Conservation (phyloP, 768 basidiomycete species). For the Calvatia gigantea region DNA sequence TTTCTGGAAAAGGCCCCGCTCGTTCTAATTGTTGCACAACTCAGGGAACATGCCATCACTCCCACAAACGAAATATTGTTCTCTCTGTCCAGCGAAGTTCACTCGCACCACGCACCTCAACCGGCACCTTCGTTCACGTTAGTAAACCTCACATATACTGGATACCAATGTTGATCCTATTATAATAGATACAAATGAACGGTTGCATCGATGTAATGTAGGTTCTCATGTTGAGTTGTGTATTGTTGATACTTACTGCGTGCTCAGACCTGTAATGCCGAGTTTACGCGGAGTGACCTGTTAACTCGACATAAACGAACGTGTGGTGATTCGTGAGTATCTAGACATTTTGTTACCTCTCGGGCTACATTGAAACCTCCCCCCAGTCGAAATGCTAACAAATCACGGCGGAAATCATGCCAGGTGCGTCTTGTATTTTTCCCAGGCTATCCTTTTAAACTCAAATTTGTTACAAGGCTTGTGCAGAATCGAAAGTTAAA, state of each 20-base stretch:
- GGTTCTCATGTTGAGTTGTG: slow-evolving; percentile 11
- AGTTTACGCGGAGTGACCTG: slow-evolving; percentile 73
- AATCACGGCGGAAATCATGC: slow-evolving; percentile 66
- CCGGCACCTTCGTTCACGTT: slow-evolving; percentile 70
- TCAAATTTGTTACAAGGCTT: slow-evolving; percentile 34
- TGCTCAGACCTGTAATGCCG: slow-evolving; percentile 56
- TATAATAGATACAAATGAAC: slow-evolving; percentile 60
- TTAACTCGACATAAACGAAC: slow-evolving; percentile 69
- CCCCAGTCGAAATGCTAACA: slow-evolving; percentile 40
- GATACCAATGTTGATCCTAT: slow-evolving; percentile 9
- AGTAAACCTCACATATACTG: slow-evolving; percentile 20
- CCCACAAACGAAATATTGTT: slow-evolving; percentile 71
- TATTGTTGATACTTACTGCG: slow-evolving; percentile 1
- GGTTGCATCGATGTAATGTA: slow-evolving; percentile 64
- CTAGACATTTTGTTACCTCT: slow-evolving; percentile 11
- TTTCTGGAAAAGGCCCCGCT: slow-evolving; percentile 28
- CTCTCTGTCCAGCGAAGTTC: slow-evolving; percentile 69
- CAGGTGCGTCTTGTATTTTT: slow-evolving; percentile 29
- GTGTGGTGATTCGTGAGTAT: slow-evolving; percentile 64
- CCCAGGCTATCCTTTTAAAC: slow-evolving; percentile 1
- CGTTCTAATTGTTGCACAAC: slow-evolving; percentile 30
- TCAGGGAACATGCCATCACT: slow-evolving; percentile 65
- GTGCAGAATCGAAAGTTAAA: slow-evolving; percentile 75
- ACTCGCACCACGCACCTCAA: slow-evolving; percentile 73
- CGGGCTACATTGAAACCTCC: neutral